Base-by-base conservation (phyloP, 306 rosid species). In the Ziziphus jujuba region DNA sequence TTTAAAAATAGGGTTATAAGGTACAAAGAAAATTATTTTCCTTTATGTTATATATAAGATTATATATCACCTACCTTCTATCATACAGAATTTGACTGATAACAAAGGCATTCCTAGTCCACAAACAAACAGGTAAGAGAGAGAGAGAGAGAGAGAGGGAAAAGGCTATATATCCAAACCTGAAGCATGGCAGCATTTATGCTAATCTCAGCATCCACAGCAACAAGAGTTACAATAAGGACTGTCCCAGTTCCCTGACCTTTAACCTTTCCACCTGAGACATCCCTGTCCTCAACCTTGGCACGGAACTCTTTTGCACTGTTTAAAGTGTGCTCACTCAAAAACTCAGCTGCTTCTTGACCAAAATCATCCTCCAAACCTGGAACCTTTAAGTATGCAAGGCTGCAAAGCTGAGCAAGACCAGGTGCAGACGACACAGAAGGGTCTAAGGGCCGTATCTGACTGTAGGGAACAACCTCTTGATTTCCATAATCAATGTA, bases 401-500 rank as follows among this genome's bases (percentile, higher is more conserved):
- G 99, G 82, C 81, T 84, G 75, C 97, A 88, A 71, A 93, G 79
- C 72, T 88, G 97, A 75, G 97, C 96, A 69, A 88, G 89, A 38
- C 97, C 97, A 31, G 97, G 87, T 43, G 96, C 80, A 65, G 91
- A 75, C 47, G 99, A 88, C 58, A 90, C 85, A 0, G 96, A 84
- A 45, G 91, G 74, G 61, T 93, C 97, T 62, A 90, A 57, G 59
- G 99, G 97, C 75, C 99, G 82, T 59, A 93, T 52, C 72, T 78
- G 86, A 75, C 89, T 76, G 75, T 78, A 88, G 36, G 89, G 61
- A 67, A 93, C 90, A 58, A 70, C 79, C 68, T 90, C 99, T 90
- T 93, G 97, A 69, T 93, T 93, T 74, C 99, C 99, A 67, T 85
- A 93, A 62, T 93, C 99, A 19, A 93, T 77, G 78, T 93, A 93